Conservation (phyloP, 73 alveolate species). For the Stentor roeselii region DNA sequence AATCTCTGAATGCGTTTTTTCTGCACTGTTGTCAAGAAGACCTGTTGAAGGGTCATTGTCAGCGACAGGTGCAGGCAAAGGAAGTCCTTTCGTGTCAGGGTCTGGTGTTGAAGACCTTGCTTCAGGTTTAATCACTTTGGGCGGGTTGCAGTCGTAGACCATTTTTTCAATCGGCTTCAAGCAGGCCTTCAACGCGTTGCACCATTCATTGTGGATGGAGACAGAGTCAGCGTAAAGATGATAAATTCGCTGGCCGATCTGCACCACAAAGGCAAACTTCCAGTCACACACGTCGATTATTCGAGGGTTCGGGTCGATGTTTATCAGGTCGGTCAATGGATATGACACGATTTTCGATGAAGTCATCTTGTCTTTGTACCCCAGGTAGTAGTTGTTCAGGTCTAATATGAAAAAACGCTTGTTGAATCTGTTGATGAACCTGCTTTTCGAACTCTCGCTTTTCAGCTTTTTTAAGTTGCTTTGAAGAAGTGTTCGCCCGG, state of each 20-base stretch:
- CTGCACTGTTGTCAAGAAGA: background rate
- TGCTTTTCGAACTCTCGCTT: background rate
- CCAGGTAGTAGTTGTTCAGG: background rate
- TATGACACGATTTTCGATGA: background rate
- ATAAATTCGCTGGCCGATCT: background rate
- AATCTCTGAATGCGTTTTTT: too few species aligned
- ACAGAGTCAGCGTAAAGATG: background rate
- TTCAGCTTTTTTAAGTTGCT: background rate
- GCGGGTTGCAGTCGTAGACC: background rate
- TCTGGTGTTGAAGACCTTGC: background rate
- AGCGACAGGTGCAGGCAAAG: background rate
- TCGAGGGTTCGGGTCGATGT: constrained; percentile 7
- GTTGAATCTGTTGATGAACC: background rate
- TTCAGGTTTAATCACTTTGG: background rate
- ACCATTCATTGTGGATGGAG: background rate
- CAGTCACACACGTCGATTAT: background rate
- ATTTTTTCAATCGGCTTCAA: background rate
- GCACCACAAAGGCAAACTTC: background rate
- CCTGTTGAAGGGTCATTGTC: too few species aligned
- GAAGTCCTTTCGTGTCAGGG: background rate
- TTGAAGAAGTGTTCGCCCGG: background rate
- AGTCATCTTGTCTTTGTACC: background rate
- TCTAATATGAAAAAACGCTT: background rate
- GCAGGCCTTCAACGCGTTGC: background rate
- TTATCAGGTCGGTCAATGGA: background rate